Evolutionary conservation across 139 green algal genomes (phyloP).

Genomic region (Zygnema cylindricum): DNA sequence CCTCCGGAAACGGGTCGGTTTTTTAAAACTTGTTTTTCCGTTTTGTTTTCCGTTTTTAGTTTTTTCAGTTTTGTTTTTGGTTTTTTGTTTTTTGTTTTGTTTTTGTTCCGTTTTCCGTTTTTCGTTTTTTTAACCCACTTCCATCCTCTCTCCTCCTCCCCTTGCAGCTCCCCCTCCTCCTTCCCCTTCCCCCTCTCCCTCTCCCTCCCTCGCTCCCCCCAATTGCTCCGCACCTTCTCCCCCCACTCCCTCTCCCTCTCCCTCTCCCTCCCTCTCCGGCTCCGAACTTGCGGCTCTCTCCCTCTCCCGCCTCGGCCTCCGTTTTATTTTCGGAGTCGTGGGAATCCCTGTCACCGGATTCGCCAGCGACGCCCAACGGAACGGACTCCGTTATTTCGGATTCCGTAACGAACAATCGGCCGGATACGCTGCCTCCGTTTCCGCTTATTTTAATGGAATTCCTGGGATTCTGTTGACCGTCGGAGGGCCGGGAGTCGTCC

Average conservation of each 20-base stretch:
- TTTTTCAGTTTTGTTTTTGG: too few species aligned
- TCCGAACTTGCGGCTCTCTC: constrained; percentile 38
- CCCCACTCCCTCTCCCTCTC: too few species aligned
- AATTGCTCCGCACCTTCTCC: too few species aligned
- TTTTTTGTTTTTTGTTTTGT: too few species aligned
- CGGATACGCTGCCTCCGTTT: constrained; percentile 79
- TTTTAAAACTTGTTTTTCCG: too few species aligned
- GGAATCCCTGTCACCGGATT: constrained; percentile 86
- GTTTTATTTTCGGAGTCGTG: constrained; percentile 80
- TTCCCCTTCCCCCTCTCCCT: background rate
- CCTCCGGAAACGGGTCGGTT: too few species aligned
- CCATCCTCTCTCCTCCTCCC: too few species aligned
- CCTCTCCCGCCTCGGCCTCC: constrained; percentile 71
- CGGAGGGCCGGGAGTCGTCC: constrained; percentile 78
- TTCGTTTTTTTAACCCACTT: too few species aligned
- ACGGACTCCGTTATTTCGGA: constrained; percentile 80
- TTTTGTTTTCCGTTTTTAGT: too few species aligned
- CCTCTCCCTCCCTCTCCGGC: background rate
- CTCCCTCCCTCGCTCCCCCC: too few species aligned
- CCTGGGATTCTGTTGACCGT: constrained; percentile 83
- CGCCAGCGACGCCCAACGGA: constrained; percentile 74
- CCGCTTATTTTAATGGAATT: constrained; percentile 76
- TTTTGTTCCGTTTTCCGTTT: too few species aligned
- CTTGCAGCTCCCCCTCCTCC: too few species aligned
- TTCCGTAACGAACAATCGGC: constrained; percentile 88